phyloP scores from a whole-genome alignment of 2,329 filamentous ascomycete species.

The Talaromyces sp. region DNA sequence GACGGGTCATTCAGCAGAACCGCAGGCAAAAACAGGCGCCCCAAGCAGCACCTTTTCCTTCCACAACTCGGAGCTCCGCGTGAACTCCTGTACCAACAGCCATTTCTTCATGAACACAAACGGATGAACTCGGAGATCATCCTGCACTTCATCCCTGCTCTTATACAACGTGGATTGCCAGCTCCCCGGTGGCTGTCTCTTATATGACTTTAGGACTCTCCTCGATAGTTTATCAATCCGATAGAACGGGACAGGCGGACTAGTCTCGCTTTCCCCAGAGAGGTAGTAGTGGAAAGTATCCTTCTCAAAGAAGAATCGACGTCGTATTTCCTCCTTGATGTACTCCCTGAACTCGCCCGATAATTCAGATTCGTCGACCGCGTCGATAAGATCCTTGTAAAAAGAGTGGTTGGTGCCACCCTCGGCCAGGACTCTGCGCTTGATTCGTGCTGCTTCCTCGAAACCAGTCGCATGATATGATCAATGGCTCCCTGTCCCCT shows the following conservation, averaged over 20 bases:
- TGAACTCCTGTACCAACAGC: background rate
- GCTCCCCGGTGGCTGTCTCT: background rate
- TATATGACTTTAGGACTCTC: background rate
- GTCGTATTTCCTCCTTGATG: no score
- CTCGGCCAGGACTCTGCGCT: background rate
- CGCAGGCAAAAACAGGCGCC: no score
- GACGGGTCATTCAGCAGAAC: no score
- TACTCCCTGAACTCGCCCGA: background rate
- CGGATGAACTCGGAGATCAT: background rate
- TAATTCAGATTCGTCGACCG: no score
- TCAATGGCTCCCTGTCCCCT: background rate
- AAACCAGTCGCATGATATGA: background rate
- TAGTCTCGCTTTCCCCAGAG: no score
- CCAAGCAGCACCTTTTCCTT: background rate
- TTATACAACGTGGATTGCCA: background rate
- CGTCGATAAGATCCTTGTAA: background rate
- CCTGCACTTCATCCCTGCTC: background rate
- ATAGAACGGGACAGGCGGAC: accelerated
- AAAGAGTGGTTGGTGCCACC: background rate
- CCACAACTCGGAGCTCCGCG: background rate
- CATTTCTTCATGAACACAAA: background rate
- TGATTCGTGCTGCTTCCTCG: background rate
- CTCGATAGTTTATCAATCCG: background rate
- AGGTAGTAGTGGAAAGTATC: background rate
- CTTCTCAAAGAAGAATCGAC: background rate